These are phyloP conservation scores for Alectoria sarmentosa DNA, from an alignment of 495 filamentous ascomycete genomes.

Conservation along the genomic window DNA sequence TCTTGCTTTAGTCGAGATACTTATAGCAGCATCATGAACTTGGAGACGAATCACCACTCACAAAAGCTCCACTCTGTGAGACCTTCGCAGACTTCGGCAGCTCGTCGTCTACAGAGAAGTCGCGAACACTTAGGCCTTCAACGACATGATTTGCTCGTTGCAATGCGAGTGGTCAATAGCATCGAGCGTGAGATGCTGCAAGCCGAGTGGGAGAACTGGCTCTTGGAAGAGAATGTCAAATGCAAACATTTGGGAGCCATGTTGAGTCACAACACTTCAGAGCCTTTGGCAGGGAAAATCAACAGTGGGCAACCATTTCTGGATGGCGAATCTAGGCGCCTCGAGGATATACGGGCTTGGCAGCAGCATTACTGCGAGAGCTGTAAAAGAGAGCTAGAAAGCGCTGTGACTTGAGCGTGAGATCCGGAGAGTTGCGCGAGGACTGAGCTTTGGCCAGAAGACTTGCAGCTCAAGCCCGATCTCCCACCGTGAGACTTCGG, in stretches of 20 bases:
- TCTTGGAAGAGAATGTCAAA: conserved; percentile 51
- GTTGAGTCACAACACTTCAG: conserved; percentile 12
- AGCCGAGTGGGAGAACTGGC: conserved; percentile 88
- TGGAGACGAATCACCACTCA: background rate
- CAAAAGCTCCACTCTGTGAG: background rate
- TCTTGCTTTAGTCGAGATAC: conserved; percentile 36
- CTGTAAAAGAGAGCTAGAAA: conserved; percentile 12
- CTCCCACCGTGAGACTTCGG: too few relatives aligned
- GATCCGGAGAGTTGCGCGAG: too few relatives aligned
- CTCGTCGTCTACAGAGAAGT: conserved; percentile 63
- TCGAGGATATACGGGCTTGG: conserved; percentile 12
- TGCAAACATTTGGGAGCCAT: conserved; percentile 15
- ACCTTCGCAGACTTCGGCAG: conserved; percentile 37
- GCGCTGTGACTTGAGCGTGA: too few relatives aligned
- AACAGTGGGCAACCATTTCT: background rate
- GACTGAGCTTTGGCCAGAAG: too few relatives aligned
- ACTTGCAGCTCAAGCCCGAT: too few relatives aligned
- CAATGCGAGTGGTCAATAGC: conserved; percentile 80
- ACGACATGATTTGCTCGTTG: conserved; percentile 87
- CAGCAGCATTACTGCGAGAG: conserved; percentile 19
- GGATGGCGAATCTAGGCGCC: background rate
- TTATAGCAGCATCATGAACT: conserved; percentile 49
- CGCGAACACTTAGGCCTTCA: conserved; percentile 75
- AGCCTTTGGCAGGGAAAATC: background rate
- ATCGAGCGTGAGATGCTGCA: conserved; percentile 78